A percentile compares a stretch with the other conserved stretches of the same genome.
Conservation (phyloP, 176 grass and related monocot species). For the Carex littledalei region DNA sequence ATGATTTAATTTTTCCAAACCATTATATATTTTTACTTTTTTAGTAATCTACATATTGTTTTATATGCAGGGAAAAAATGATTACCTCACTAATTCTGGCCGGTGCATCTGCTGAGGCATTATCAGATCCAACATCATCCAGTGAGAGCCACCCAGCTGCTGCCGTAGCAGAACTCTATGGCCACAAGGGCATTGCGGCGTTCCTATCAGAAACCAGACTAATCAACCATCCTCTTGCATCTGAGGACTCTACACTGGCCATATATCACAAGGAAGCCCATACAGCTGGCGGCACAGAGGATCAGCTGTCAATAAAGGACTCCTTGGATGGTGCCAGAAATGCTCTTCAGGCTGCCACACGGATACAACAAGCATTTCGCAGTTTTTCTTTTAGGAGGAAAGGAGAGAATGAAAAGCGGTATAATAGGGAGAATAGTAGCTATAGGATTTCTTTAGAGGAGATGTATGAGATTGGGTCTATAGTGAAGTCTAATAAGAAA, state of each 20-base stretch:
- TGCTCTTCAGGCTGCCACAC: slow-evolving; percentile 67
- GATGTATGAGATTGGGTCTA: slow-evolving; percentile 24
- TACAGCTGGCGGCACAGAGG: slow-evolving; percentile 42
- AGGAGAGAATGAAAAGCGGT: slow-evolving; percentile 32
- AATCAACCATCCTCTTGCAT: slow-evolving; percentile 55
- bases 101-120: slow-evolving; percentile 61
- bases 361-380: slow-evolving; percentile 73
- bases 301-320: slow-evolving; percentile 82
- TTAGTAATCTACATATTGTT: neutral
- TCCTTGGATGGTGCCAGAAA: slow-evolving; percentile 60
- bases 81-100: slow-evolving; percentile 56
- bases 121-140: slow-evolving; percentile 59
- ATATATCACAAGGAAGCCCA: slow-evolving; percentile 52
- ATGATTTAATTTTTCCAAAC: neutral
- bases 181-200: slow-evolving; percentile 81
- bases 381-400: slow-evolving; percentile 62
- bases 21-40: neutral
- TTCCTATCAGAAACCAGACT: slow-evolving; percentile 83
- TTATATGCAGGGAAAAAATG: slow-evolving; percentile 53
- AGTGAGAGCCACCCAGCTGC: slow-evolving; percentile 60
- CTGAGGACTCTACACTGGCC: slow-evolving; percentile 21
- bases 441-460: slow-evolving; percentile 14
- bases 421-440: slow-evolving; percentile 29
- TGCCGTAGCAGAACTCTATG: slow-evolving; percentile 48
- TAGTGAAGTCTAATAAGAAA: neutral